A percentile compares a stretch with the other conserved stretches of the same genome.
phyloP scores from a whole-genome alignment of 305 asterid species.

The Caryopteris hybrid region DNA sequence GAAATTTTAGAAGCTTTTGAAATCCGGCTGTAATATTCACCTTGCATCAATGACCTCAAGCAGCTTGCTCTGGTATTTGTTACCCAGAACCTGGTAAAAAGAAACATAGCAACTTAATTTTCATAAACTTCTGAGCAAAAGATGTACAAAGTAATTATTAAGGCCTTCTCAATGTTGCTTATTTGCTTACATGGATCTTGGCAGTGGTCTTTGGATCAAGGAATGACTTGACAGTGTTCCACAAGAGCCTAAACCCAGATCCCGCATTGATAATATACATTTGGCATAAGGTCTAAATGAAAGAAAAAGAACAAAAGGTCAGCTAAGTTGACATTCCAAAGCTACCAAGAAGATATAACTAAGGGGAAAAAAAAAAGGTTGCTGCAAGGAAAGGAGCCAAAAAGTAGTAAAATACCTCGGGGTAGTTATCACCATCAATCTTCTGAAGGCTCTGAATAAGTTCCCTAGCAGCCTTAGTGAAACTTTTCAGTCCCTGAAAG shows the following conservation, averaged over 20 bases:
- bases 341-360: background rate
- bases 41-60: conserved; percentile 90
- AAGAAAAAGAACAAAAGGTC: background rate
- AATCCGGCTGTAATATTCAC: conserved; percentile 29
- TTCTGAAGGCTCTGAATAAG: conserved; percentile 83
- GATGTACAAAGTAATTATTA: background rate
- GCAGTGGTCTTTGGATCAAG: conserved; percentile 97
- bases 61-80: conserved; percentile 89
- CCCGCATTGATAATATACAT: conserved; percentile 99
- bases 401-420: conserved; percentile 52
- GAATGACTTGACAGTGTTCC: conserved; percentile 95
- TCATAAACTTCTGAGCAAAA: conserved; percentile 6
- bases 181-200: conserved; percentile 80
- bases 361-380: background rate
- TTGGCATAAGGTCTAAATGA: conserved; percentile 68
- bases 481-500: conserved; percentile 76
- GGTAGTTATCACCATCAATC: conserved; percentile 89
- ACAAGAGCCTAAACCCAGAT: conserved; percentile 90
- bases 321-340: conserved; percentile 6
- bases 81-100: conserved; percentile 65
- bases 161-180: conserved; percentile 14
- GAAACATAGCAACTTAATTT: background rate
- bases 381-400: background rate
- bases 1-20: background rate
- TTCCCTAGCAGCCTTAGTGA: conserved; percentile 88